Percentiles rank a stretch among this genome's conserved stretches.
phyloP scores from a whole-genome alignment of 2,329 filamentous ascomycete species.

The Paracorniculantispora psalliotae region DNA sequence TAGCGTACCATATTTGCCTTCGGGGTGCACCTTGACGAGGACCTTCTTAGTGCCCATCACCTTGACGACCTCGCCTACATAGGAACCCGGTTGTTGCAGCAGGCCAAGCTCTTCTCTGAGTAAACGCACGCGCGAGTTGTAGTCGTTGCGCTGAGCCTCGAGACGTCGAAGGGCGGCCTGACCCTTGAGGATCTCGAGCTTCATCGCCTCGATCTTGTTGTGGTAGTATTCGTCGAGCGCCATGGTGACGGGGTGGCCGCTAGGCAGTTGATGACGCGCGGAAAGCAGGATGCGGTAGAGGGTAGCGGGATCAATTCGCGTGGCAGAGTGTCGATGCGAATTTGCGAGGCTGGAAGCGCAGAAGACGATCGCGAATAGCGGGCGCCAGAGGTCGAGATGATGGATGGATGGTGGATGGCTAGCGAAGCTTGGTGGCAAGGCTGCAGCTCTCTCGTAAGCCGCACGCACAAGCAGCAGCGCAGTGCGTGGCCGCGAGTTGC shows the following conservation, averaged over 20 bases:
- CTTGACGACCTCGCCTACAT: slow-evolving; percentile 99
- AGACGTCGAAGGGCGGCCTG: slow-evolving; percentile 91
- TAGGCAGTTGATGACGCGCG: slow-evolving; percentile 8
- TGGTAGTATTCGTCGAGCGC: slow-evolving; percentile 99
- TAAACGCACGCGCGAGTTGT: slow-evolving; percentile 95
- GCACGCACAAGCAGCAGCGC: not conserved
- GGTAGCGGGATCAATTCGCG: slow-evolving; percentile 7
- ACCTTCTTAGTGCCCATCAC: slow-evolving; percentile 99
- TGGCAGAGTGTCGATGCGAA: not conserved
- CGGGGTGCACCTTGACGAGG: slow-evolving; percentile 95
- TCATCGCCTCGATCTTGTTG: slow-evolving; percentile 99
- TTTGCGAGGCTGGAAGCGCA: not conserved
- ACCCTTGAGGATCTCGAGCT: slow-evolving; percentile 99
- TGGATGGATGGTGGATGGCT: slow-evolving; percentile 14
- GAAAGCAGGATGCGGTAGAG: not conserved
- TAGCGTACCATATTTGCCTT: slow-evolving; percentile 93
- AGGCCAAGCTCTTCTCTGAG: slow-evolving; percentile 92
- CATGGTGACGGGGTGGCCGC: slow-evolving; percentile 57
- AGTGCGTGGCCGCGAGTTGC: slow-evolving; percentile 13
- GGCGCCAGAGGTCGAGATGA: slow-evolving; percentile 12
- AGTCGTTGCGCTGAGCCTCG: slow-evolving; percentile 97
- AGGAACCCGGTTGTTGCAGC: slow-evolving; percentile 94
- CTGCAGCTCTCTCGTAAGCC: slow-evolving; percentile 24
- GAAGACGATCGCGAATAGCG: slow-evolving; percentile 5
- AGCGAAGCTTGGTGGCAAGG: slow-evolving; percentile 20